Conservation (phyloP, 805 yeast species). For the Candida loeiensis region DNA sequence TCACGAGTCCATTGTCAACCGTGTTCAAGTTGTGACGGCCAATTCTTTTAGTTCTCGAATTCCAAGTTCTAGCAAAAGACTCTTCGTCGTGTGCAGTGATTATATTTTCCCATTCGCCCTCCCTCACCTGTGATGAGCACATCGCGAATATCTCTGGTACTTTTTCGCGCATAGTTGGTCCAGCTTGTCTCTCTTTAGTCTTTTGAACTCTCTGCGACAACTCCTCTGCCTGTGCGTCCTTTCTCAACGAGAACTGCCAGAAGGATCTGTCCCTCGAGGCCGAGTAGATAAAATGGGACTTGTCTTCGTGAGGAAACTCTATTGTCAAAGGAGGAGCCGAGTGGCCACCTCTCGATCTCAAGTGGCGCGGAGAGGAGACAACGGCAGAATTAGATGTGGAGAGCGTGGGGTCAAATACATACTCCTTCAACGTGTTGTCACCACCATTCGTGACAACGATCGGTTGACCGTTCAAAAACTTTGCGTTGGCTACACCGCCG, state of each 20-base stretch:
- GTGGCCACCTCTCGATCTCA: constrained; percentile 97
- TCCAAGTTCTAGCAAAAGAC: constrained; percentile 87
- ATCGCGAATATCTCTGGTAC: constrained; percentile 72
- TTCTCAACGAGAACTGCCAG: constrained; percentile 90
- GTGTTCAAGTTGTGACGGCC: constrained; percentile 72
- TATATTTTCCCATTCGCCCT: constrained; percentile 91
- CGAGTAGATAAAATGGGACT: constrained; percentile 78
- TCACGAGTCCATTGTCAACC: constrained; percentile 73
- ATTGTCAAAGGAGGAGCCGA: constrained; percentile 81
- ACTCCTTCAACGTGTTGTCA: constrained; percentile 85
- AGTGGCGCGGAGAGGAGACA: constrained; percentile 83
- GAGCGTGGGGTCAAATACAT: constrained; percentile 88
- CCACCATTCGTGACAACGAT: constrained; percentile 85
- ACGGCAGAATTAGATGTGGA: constrained; percentile 60
- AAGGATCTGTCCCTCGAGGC: constrained; percentile 83
- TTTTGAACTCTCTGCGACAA: constrained; percentile 70
- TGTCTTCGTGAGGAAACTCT: constrained; percentile 68
- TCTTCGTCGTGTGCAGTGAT: constrained; percentile 86
- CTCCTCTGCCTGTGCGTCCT: constrained; percentile 95
- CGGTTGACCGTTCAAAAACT: constrained; percentile 88
- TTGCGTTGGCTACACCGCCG: constrained; percentile 75
- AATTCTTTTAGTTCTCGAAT: constrained; percentile 68
- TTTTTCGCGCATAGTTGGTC: constrained; percentile 60
- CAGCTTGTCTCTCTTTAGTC: constrained; percentile 44
- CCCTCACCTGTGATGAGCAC: constrained; percentile 69